Evolutionary conservation across 2,329 filamentous ascomycete species (phyloP), one percentile per base, ranked within the genome.

Genomic region (Taxawa tesnikishii): DNA sequence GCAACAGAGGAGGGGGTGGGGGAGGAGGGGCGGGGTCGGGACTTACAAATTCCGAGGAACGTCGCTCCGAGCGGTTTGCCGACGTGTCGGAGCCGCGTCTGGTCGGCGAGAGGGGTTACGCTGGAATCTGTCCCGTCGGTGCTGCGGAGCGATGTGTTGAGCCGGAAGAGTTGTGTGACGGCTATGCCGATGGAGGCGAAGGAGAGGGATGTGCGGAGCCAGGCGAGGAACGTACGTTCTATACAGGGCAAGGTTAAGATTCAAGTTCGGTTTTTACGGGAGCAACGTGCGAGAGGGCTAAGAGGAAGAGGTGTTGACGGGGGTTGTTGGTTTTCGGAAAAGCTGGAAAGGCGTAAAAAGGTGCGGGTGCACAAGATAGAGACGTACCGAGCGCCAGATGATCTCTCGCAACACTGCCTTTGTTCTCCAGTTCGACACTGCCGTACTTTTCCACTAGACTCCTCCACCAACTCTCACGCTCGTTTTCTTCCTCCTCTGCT

Each of bases 161-260:
- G 73, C 15, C 83, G 78, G 60, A 90, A 88, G 29, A 90, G 72
- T 53, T 90, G 83, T 1, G 83, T 88, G 25, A 90, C 71, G 26
- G 81, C 83, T 38, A 90, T 81, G 36, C 83, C 83, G 43, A 90
- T 88, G 19, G 73, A 80, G 8, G 82, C 80, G 48, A 90, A 90
- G 15, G 79, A 75, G 21, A 90, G 68, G 3, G 79, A 85, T 3
- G 83, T 90, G 32, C 83, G 73, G 26, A 90, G 68, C 83, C 83
- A 90, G 33, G 83, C 83, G 18, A 90, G 71, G 55, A 88, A 90
- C 0, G 83, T 90, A 13, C 83, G 71, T 57, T 90, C 83, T 85
- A 43, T 29, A 34, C 28, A 15, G n/a, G 12, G 28, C 33, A 30
- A 36, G 28, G 43, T 28, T 34, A 28, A 19, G n/a, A n/a, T n/a